Percentiles rank a stretch among this genome's conserved stretches.
These are phyloP conservation scores for Babesia sp. DNA, from an alignment of 169 alveolate species.

Conservation along the genomic window DNA sequence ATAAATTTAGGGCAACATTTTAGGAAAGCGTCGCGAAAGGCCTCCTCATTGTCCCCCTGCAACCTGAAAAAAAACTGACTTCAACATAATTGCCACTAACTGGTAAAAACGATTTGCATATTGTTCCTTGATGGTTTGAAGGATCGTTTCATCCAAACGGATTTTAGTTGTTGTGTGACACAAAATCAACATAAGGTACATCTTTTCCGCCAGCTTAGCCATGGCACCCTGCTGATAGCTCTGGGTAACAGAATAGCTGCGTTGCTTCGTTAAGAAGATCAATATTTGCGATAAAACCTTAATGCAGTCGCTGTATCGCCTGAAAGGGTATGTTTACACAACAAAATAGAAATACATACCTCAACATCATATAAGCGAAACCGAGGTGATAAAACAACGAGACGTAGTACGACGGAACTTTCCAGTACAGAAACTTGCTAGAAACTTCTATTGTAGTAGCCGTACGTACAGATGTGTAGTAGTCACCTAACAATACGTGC, in stretches of 20 bases:
- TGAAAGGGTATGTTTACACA: constrained; percentile 3
- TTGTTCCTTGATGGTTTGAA: constrained; percentile 79
- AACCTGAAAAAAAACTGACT: constrained; percentile 29
- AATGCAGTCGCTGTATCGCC: constrained; percentile 81
- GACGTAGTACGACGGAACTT: constrained; percentile 81
- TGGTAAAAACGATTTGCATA: constrained; percentile 79
- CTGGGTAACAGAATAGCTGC: constrained; percentile 71
- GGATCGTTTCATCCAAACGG: constrained; percentile 76
- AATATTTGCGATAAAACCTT: constrained; percentile 75
- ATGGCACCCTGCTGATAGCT: constrained; percentile 77
- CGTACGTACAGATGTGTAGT: constrained; percentile 73
- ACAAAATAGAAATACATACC: background rate
- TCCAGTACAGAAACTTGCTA: constrained; percentile 77
- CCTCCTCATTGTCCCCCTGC: constrained; percentile 77
- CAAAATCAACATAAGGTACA: constrained; percentile 78
- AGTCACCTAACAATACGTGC: constrained; percentile 80
- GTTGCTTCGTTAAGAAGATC: constrained; percentile 73
- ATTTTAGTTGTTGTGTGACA: constrained; percentile 73
- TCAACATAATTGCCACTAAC: constrained; percentile 29
- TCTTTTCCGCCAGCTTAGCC: constrained; percentile 75
- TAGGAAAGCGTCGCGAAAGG: constrained; percentile 75
- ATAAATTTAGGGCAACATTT: constrained; percentile 82
- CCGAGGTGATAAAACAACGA: constrained; percentile 77
- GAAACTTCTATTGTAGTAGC: constrained; percentile 71
- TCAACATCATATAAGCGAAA: constrained; percentile 82